A percentile compares a stretch with the other conserved stretches of the same genome.
These are phyloP conservation scores for Pseudonectria buxi DNA, from an alignment of 2,329 filamentous ascomycete species.

Conservation along the genomic window DNA sequence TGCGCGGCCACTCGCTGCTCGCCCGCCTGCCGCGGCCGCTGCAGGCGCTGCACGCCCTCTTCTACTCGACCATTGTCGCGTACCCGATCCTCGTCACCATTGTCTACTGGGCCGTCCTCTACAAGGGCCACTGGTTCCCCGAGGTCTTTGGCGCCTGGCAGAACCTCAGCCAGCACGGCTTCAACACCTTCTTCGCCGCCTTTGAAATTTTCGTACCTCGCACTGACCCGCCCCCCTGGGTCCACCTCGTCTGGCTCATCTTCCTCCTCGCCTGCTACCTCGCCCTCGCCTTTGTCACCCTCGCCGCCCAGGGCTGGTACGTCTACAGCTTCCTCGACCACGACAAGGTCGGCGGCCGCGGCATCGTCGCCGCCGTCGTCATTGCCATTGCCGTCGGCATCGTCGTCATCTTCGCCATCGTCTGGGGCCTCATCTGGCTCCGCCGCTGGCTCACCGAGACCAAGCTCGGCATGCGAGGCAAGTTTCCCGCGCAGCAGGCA, in stretches of 20 bases:
- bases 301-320: constrained; percentile 64
- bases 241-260: constrained; percentile 62
- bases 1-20: constrained; percentile 47
- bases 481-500: constrained; percentile 29
- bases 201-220: constrained; percentile 67
- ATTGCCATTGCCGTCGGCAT: constrained; percentile 50
- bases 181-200: constrained; percentile 69
- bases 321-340: constrained; percentile 74
- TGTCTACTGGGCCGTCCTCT: constrained; percentile 64
- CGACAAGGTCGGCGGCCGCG: constrained; percentile 38
- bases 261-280: constrained; percentile 68
- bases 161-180: constrained; percentile 65
- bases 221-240: constrained; percentile 51
- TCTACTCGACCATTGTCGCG: constrained; percentile 56
- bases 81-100: constrained; percentile 64
- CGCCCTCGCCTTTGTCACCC: constrained; percentile 65
- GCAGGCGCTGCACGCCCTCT: constrained; percentile 57
- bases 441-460: constrained; percentile 43
- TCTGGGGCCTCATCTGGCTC: constrained; percentile 43
- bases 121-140: constrained; percentile 43
- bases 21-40: constrained; percentile 53
- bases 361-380: constrained; percentile 56
- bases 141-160: constrained; percentile 50
- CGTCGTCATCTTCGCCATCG: constrained; percentile 46
- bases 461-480: constrained; percentile 37